These are phyloP conservation scores for Geranium rotundifolium DNA, from an alignment of 345 rosid species.

Conservation along the genomic window DNA sequence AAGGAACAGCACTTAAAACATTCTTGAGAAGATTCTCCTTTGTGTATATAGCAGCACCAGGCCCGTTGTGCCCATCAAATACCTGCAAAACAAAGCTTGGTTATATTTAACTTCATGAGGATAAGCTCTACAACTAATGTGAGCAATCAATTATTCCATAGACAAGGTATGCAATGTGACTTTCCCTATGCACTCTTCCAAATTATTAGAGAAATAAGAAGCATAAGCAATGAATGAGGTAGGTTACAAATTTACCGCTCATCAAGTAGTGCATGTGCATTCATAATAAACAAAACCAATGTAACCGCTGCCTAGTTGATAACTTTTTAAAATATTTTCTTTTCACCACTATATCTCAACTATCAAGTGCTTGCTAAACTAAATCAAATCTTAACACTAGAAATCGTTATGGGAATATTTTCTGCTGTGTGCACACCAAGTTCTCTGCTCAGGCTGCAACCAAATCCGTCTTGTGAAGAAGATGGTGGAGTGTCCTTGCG, in stretches of 20 bases:
- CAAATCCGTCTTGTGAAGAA: too few relatives aligned
- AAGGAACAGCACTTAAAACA: constrained; percentile 69
- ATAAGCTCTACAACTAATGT: neutral
- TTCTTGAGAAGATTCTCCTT: constrained; percentile 85
- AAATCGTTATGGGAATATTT: neutral
- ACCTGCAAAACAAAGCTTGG: constrained; percentile 38
- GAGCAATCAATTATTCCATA: neutral
- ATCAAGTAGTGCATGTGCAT: too few relatives aligned
- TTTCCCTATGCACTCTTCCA: neutral
- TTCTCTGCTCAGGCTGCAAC: too few relatives aligned
- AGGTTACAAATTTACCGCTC: constrained; percentile 19
- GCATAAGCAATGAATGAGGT: neutral
- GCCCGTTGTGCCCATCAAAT: constrained; percentile 98
- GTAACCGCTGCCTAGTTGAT: neutral
- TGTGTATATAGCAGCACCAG: constrained; percentile 91
- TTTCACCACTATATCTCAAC: constrained; percentile 2
- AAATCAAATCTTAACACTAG: too few relatives aligned
- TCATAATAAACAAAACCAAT: neutral
- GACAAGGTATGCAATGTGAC: neutral
- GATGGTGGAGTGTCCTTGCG: too few relatives aligned
- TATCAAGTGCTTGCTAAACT: neutral
- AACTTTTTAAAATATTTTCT: constrained; percentile 5
- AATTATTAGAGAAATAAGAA: neutral
- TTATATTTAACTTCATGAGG: constrained; percentile 3
- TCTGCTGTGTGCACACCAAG: neutral